Evolutionary conservation across 2,329 filamentous ascomycete species (phyloP).

Genomic region (Corinectria fuckeliana): DNA sequence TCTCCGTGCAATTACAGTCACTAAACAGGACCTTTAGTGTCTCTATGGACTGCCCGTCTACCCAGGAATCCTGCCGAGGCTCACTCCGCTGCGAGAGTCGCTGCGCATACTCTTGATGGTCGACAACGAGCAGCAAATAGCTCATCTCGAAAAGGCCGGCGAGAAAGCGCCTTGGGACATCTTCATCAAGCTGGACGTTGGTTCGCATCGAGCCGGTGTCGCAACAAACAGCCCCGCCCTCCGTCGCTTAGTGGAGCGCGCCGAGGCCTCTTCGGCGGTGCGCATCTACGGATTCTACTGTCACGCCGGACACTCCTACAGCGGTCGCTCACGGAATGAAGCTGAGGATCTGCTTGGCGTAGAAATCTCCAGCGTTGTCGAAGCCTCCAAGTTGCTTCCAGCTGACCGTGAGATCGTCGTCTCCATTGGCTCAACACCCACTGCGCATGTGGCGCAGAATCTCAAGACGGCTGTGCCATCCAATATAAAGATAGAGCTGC

Average conservation of each 20-base stretch:
- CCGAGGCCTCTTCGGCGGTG: constrained; percentile 38
- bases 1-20: not conserved
- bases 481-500: constrained; percentile 45
- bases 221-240: constrained; percentile 36
- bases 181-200: constrained; percentile 48
- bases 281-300: constrained; percentile 47
- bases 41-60: constrained; percentile 51
- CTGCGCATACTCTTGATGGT: constrained; percentile 47
- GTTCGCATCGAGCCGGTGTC: constrained; percentile 45
- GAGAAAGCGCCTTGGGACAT: constrained; percentile 40
- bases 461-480: constrained; percentile 39
- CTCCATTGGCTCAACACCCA: constrained; percentile 46
- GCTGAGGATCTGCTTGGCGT: constrained; percentile 40
- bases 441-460: constrained; percentile 44
- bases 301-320: constrained; percentile 48
- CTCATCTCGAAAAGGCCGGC: constrained; percentile 35
- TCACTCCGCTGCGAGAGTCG: constrained; percentile 38
- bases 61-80: constrained; percentile 40
- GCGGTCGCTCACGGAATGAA: constrained; percentile 38
- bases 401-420: constrained; percentile 37
- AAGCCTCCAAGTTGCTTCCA: constrained; percentile 40
- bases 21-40: constrained; percentile 26
- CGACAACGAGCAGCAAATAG: constrained; percentile 45
- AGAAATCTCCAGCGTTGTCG: constrained; percentile 42
- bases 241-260: constrained; percentile 35